Conservation (phyloP, 352 stramenopile genomes). For the Hyaloperonospora arabidopsidis region DNA sequence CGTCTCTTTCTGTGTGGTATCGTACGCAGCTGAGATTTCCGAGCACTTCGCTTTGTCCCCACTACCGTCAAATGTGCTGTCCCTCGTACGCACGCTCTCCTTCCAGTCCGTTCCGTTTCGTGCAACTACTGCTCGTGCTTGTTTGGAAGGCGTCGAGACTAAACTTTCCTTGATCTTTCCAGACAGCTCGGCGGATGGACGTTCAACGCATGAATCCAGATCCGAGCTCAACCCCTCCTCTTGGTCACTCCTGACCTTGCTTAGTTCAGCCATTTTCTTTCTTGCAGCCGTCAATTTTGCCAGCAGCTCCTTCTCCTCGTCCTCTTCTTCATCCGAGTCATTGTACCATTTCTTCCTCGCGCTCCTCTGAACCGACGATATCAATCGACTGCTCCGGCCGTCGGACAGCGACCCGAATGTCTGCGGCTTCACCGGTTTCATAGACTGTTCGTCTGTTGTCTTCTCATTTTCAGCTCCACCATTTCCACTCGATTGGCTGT, state of each 20-base stretch:
- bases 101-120: conserved; percentile 6
- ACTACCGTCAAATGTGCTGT: too few species aligned
- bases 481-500: too few species aligned
- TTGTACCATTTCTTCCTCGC: conserved; percentile 44
- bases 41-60: too few species aligned
- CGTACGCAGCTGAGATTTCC: conserved; percentile 1
- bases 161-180: conserved; percentile 6
- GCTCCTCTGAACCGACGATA: conserved; percentile 21
- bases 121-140: conserved; percentile 12
- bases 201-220: conserved; percentile 22
- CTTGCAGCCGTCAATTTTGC: background rate
- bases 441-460: too few species aligned
- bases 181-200: conserved; percentile 15
- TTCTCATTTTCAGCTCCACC: too few species aligned
- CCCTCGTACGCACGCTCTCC: background rate
- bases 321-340: conserved; percentile 39
- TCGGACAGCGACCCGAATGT: conserved; percentile 9
- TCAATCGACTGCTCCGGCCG: conserved; percentile 14
- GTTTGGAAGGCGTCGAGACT: conserved; percentile 2
- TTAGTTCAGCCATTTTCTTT: conserved; percentile 11
- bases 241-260: conserved; percentile 2
- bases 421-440: conserved; percentile 7
- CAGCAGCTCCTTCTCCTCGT: conserved; percentile 1
- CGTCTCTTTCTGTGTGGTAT: conserved; percentile 31
- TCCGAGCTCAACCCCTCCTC: conserved; percentile 22